phyloP scores from a whole-genome alignment of 139 green algal genomes.

The Dunaliella primolecta region DNA sequence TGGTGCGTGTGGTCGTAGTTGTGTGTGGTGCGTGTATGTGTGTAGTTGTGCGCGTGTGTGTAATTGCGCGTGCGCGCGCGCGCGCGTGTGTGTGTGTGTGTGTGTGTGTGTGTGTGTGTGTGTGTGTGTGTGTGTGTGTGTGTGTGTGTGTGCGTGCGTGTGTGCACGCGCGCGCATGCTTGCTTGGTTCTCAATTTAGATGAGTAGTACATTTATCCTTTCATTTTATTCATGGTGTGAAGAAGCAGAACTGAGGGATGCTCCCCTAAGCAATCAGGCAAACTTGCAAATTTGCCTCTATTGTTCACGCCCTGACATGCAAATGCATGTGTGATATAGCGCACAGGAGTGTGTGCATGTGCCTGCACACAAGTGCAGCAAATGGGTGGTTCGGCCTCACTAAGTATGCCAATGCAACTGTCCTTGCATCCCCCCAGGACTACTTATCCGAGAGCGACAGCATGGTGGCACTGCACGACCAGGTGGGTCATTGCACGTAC shows the following conservation, averaged over 20 bases:
- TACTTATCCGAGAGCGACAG: conserved; percentile 92
- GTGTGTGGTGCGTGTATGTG: too few relatives aligned
- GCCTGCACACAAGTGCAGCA: not conserved
- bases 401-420: not conserved
- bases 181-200: too few relatives aligned
- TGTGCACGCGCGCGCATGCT: not conserved
- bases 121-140: not conserved
- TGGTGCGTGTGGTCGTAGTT: too few relatives aligned
- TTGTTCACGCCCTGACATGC: too few relatives aligned
- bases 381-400: not conserved
- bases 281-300: too few relatives aligned
- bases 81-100: too few relatives aligned
- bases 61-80: too few relatives aligned
- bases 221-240: not conserved
- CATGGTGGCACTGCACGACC: conserved; percentile 79
- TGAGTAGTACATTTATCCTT: not conserved
- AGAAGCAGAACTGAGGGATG: too few relatives aligned
- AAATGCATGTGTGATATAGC: not conserved
- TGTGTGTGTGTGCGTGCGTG: not conserved
- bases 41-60: too few relatives aligned
- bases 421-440: conserved; percentile 43
- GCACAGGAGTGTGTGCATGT: not conserved
- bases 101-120: too few relatives aligned
- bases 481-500: conserved; percentile 50
- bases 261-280: too few relatives aligned